Evolutionary conservation across 1,284 basidiomycete genomes (phyloP), one percentile per base, ranked within the genome.

Genomic region (Meripilus lineatus): DNA sequence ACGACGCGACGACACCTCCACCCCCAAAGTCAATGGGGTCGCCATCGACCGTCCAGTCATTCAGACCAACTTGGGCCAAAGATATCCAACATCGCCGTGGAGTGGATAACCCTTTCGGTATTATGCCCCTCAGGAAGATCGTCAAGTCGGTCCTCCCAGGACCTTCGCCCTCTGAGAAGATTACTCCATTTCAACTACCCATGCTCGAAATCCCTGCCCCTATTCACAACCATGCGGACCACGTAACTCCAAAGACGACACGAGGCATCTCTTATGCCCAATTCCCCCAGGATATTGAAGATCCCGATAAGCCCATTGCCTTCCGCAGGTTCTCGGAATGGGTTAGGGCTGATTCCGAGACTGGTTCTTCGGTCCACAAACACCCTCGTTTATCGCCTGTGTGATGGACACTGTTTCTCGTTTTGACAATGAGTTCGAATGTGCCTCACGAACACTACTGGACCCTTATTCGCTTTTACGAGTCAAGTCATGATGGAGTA

Each of bases 271-370:
- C 58, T 34, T 61, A 62, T 44, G 54, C 53, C 23, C 53, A 59
- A 46, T 58, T 79, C 57, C 71, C 77, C 15, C 60, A 59, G 40
- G 61, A 56, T 43, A 62, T 72, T 32, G 53, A 61, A 3, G 65
- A 84, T 52, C 66, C 74, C 24, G 75, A 84, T 57, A 54, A 70
- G 48, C 79, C 81, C 4, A 75, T 84, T 43, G 28, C 28, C 28
- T 65, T 70, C 42, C 70, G 75, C 25, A 61, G 62, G 24, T 59
- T 66, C 36, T 76, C 75, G 5, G 61, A 76, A 53, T 84, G 82
- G 82, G 63, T 82, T 34, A 66, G 65, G 17, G 81, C 79, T 5
- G 70, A 74, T 49, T 45, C 42, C n/a, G n/a, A n/a, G n/a, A n/a
- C n/a, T n/a, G n/a, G n/a, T n/a, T n/a, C n/a, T n/a, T n/a, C n/a